These are phyloP conservation scores for Diaporthe longicolla DNA, from an alignment of 2,329 filamentous ascomycete species.

Conservation along the genomic window DNA sequence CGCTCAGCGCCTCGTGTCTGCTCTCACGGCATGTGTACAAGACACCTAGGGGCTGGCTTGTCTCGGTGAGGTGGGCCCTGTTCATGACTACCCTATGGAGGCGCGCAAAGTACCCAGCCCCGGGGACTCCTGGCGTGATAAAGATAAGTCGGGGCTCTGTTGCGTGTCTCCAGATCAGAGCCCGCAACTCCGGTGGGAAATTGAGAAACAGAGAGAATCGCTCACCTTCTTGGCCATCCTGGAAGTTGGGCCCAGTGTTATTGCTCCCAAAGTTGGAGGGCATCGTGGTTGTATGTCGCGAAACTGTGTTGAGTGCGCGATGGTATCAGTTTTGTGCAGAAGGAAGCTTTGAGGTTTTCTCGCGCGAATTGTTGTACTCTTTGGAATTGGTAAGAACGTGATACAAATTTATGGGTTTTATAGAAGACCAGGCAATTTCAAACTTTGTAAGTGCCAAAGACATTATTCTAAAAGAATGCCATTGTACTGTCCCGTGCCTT, in stretches of 20 bases:
- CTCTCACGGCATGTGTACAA: background rate
- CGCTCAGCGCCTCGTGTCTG: background rate
- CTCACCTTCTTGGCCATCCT: background rate
- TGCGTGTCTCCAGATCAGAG: background rate
- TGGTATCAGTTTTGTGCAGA: background rate
- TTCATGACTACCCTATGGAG: background rate
- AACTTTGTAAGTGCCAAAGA: background rate
- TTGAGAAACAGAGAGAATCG: background rate
- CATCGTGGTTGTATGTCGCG: background rate
- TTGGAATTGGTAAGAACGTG: too few species aligned
- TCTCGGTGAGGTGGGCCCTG: background rate
- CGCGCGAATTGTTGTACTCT: too few species aligned
- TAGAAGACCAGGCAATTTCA: too few species aligned
- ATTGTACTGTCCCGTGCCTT: background rate
- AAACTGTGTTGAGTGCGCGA: background rate
- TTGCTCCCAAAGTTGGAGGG: background rate
- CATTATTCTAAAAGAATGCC: background rate
- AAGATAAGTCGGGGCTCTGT: background rate
- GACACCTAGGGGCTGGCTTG: background rate
- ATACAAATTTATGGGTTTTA: too few species aligned
- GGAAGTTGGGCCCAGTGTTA: background rate
- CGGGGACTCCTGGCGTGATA: background rate
- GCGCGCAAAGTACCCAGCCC: rapidly evolving
- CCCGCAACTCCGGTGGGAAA: background rate
- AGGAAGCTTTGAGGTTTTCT: background rate